phyloP scores from a whole-genome alignment of 2,329 filamentous ascomycete genomes.

The Cladosporium colombiae region DNA sequence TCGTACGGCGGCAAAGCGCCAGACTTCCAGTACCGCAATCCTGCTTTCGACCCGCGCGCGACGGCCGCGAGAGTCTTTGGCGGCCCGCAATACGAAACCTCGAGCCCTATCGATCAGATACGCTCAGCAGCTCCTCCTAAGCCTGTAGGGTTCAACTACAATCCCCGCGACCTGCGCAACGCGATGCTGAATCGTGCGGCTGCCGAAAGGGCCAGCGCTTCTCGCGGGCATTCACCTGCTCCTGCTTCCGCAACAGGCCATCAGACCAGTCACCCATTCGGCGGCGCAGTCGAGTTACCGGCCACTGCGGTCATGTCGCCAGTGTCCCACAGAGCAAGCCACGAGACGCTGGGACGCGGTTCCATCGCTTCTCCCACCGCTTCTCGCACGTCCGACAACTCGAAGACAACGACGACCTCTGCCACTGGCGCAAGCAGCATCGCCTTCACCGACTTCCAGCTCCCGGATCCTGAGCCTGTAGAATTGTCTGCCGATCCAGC shows the following conservation, averaged over 20 bases:
- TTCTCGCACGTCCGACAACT: constrained; percentile 10
- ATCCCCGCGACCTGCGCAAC: constrained; percentile 22
- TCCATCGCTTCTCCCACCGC: constrained; percentile 7
- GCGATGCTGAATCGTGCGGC: constrained; percentile 20
- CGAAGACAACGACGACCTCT: not conserved
- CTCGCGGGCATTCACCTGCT: constrained; percentile 2
- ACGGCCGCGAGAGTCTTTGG: constrained; percentile 18
- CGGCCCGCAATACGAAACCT: not conserved
- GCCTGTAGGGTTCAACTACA: constrained; percentile 22
- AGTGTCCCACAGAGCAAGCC: not conserved
- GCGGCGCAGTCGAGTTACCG: constrained; percentile 6
- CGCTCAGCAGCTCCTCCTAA: constrained; percentile 10
- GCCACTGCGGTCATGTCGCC: not conserved
- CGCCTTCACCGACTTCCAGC: constrained; percentile 4
- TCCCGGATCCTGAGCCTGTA: constrained; percentile 13
- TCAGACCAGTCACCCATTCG: constrained; percentile 4
- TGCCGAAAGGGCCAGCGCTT: constrained; percentile 12
- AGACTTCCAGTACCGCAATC: constrained; percentile 19
- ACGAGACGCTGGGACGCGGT: constrained; percentile 12
- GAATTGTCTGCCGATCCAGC: constrained; percentile 10
- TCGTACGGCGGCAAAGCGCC: constrained; percentile 14
- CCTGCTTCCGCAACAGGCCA: not conserved
- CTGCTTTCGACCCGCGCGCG: constrained; percentile 15
- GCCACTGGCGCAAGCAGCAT: not conserved
- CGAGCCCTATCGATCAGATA: constrained; percentile 6